Base-by-base conservation (phyloP, 2,329 filamentous ascomycete species). In the Colletotrichum limetticola region DNA sequence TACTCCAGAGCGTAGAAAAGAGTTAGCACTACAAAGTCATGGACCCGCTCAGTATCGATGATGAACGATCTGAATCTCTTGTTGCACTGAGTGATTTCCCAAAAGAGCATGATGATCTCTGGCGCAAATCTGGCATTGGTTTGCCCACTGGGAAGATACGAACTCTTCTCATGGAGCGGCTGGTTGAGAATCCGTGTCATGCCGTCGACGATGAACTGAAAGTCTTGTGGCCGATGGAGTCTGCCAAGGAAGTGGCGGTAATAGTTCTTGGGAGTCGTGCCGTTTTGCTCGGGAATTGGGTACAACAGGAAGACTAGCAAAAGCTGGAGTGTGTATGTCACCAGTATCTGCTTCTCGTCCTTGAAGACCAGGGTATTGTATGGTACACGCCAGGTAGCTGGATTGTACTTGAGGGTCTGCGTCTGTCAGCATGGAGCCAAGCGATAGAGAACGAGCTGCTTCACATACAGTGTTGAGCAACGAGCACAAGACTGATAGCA, bases 31-130 rank as follows among this genome's bases (percentile, higher is more conserved):
- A 98, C 89, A 82, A 98, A 98, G 80, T 99, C 97, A 78, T 98
- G 94, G 0, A 94, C 94, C 66, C 96, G 89, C 79, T 97, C 95
- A 0, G 97, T 98, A 78, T 99, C 97, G 75, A 98, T 96, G 78
- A 99, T 97, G 82, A 98, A 99, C 1, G 95, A 95, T 37, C 97
- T 90, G 84, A 99, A 99, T 72, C 96, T 90, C 84, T 98, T 98
- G 84, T 99, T 99, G 88, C 96, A 98, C 82, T 99, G 97, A 5
- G 97, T 91, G 49, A 95, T 91, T 85, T 99, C 97, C 97, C 97
- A 99, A 80, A 98, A 98, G 2, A 99, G 88, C 89, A 98, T 97
- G 68, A 98, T 92, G 85, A 97, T 97, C 83, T 99, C 97, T 1
- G 97, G 95, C 0, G 95, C 95, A 88, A 96, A 97, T 79, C 94